Percentiles rank a stretch among this genome's conserved stretches.
These are phyloP conservation scores for Lagerstroemia speciosa DNA, from an alignment of 345 rosid species.

Conservation along the genomic window DNA sequence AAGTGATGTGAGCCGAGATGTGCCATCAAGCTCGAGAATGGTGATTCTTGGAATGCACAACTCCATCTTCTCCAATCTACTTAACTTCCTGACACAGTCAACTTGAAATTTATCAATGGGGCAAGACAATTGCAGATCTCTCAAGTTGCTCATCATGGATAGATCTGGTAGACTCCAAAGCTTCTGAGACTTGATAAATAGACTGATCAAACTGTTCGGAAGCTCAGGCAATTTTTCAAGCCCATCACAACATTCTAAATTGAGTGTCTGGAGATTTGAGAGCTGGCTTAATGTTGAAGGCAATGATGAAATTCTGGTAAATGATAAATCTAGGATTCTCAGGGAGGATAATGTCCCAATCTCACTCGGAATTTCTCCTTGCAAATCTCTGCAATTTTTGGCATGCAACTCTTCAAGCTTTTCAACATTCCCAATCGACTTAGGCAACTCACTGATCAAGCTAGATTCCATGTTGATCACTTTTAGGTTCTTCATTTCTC, in stretches of 20 bases:
- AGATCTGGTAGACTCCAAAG: not conserved
- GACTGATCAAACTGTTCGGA: not conserved
- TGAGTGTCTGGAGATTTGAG: not conserved
- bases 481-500: not conserved
- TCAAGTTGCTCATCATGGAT: not conserved
- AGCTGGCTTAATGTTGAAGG: constrained; percentile 4
- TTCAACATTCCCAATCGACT: not conserved
- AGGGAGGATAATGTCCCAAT: not conserved
- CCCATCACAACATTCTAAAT: not conserved
- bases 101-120: not conserved
- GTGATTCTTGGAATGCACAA: constrained; percentile 1
- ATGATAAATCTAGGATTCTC: not conserved
- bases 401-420: constrained; percentile 9
- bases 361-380: not conserved
- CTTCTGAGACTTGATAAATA: not conserved
- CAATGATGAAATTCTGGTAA: not conserved
- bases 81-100: not conserved
- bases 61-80: not conserved
- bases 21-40: not conserved
- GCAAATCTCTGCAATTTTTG: not conserved
- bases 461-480: not conserved
- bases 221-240: constrained; percentile 7
- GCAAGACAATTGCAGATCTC: not conserved
- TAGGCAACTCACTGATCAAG: not conserved
- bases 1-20: not conserved